Evolutionary conservation across 2,329 filamentous ascomycete genomes (phyloP).

Genomic region (Penicillium sp.): DNA sequence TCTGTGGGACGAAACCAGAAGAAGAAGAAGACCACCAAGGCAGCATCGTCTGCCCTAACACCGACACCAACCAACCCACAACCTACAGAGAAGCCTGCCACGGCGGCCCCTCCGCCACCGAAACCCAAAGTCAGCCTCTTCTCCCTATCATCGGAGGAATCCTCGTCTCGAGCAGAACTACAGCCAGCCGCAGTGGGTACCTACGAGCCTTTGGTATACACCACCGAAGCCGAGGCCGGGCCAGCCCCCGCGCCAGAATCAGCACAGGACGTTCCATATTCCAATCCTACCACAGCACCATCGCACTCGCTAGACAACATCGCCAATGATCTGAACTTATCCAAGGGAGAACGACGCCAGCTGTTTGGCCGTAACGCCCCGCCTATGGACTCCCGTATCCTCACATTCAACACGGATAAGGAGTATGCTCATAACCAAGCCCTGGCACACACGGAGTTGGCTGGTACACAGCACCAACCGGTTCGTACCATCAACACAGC

Average conservation of each 20-base stretch:
- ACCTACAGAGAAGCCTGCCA: slow-evolving; percentile 14
- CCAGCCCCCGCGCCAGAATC: slow-evolving; percentile 10
- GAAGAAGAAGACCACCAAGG: slow-evolving; percentile 60
- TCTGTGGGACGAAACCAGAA: slow-evolving; percentile 75
- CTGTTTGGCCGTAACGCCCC: slow-evolving; percentile 71
- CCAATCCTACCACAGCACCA: slow-evolving; percentile 7
- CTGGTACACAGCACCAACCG: slow-evolving; percentile 68
- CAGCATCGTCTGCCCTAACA: slow-evolving; percentile 19
- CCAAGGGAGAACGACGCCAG: slow-evolving; percentile 73
- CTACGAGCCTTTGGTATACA: slow-evolving; percentile 46
- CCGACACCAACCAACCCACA: slow-evolving; percentile 14
- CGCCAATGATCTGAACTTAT: slow-evolving; percentile 76
- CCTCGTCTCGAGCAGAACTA: slow-evolving; percentile 9
- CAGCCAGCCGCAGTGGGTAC: slow-evolving; percentile 22
- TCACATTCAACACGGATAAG: slow-evolving; percentile 84
- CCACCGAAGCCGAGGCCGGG: slow-evolving; percentile 23
- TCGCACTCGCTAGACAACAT: slow-evolving; percentile 61
- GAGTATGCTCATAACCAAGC: slow-evolving; percentile 86
- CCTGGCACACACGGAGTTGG: slow-evolving; percentile 58
- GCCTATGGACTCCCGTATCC: slow-evolving; percentile 62
- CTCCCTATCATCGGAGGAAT: slow-evolving; percentile 37
- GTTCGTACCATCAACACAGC: slow-evolving; percentile 76
- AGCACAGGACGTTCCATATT: slow-evolving; percentile 4
- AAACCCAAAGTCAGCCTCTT: slow-evolving; percentile 49
- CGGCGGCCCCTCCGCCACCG: slow-evolving; percentile 23